These are phyloP conservation scores for Dipteronia dyeriana DNA, from an alignment of 345 rosid species.

Conservation along the genomic window DNA sequence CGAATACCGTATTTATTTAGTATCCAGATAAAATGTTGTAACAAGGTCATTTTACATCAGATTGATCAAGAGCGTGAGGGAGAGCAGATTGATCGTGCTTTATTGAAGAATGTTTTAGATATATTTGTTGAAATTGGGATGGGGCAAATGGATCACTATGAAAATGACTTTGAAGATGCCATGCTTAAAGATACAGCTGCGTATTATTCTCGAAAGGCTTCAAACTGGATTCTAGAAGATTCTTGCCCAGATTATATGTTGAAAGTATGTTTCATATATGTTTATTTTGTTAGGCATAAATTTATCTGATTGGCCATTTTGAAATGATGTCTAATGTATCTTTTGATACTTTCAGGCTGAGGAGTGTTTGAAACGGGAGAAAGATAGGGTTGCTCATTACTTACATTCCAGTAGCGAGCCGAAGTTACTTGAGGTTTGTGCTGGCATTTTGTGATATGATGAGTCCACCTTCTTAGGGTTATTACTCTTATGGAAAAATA, in stretches of 20 bases:
- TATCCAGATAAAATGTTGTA: constrained; percentile 1
- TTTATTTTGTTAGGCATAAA: constrained; percentile 2
- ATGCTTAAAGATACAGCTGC: constrained; percentile 56
- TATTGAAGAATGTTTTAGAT: constrained; percentile 58
- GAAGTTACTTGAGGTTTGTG: constrained; percentile 60
- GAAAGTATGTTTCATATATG: constrained; percentile 37
- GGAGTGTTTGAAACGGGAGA: constrained; percentile 62
- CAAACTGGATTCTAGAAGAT: constrained; percentile 60
- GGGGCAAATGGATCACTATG: constrained; percentile 49
- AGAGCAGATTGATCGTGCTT: constrained; percentile 60
- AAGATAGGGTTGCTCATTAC: constrained; percentile 56
- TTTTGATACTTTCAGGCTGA: constrained; percentile 41
- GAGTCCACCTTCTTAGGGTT: neutral
- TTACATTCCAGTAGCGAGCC: constrained; percentile 51
- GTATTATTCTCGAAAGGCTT: constrained; percentile 67
- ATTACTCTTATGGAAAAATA: neutral
- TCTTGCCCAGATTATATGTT: constrained; percentile 63
- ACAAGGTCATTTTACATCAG: constrained; percentile 27
- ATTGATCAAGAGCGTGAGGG: constrained; percentile 62
- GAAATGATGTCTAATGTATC: constrained; percentile 9
- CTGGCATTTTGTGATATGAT: neutral
- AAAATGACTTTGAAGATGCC: constrained; percentile 52
- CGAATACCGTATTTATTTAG: neutral
- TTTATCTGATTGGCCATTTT: neutral
- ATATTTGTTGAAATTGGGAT: constrained; percentile 67